Evolutionary conservation across 306 rosid genomes (phyloP).

Genomic region (Alnus glutinosa): DNA sequence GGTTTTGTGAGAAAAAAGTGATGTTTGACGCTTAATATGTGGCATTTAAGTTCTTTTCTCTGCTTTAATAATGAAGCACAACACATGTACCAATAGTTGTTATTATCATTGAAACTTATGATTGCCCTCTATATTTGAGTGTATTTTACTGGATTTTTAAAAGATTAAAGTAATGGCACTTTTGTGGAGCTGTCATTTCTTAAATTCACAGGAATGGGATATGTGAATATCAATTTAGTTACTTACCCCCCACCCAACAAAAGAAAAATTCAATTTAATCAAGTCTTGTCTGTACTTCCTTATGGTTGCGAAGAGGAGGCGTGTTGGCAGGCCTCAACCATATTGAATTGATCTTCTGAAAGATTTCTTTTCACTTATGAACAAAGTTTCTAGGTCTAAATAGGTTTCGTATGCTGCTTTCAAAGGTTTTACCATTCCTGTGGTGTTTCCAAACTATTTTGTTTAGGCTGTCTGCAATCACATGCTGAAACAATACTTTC

Average conservation of each 20-base stretch:
- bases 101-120: not conserved
- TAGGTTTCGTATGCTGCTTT: not conserved
- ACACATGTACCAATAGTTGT: not conserved
- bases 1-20: not conserved
- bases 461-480: not conserved
- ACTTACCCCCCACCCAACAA: too few species aligned
- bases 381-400: not conserved
- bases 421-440: not conserved
- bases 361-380: not conserved
- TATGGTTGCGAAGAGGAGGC: not conserved
- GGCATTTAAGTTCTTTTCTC: not conserved
- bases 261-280: too few species aligned
- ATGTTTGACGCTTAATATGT: not conserved
- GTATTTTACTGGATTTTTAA: not conserved
- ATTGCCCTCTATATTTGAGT: not conserved
- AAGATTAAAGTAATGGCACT: not conserved
- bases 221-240: constrained; percentile 7
- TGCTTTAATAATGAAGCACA: not conserved
- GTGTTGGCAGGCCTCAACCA: not conserved
- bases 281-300: not conserved
- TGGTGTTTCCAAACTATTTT: not conserved
- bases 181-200: not conserved
- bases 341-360: not conserved
- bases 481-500: not conserved
- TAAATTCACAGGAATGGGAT: not conserved